Percentiles rank a stretch among this genome's conserved stretches.
Conservation (phyloP, 345 rosid species). For the Schrenkiella parvula region DNA sequence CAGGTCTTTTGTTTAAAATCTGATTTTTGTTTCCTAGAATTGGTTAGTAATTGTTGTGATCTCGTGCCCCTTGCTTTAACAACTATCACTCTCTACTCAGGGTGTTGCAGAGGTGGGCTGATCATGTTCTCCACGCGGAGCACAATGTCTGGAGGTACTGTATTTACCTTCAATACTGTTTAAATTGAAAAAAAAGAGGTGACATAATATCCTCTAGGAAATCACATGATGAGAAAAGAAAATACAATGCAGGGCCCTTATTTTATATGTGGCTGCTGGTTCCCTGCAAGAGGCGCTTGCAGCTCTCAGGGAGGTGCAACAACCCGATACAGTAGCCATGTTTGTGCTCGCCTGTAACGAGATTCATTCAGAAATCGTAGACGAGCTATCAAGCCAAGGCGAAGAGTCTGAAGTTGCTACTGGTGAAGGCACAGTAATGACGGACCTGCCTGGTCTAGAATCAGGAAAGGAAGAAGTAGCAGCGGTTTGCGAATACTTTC, state of each 20-base stretch:
- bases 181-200: neutral
- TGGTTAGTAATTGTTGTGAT: neutral
- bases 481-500: conserved; percentile 77
- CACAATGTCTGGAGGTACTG: conserved; percentile 92
- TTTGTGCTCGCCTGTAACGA: conserved; percentile 82
- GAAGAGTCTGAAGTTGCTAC: conserved; percentile 31
- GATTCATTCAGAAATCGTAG: conserved; percentile 51
- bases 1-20: conserved; percentile 25
- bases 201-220: conserved; percentile 2
- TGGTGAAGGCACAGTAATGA: conserved; percentile 23
- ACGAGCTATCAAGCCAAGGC: conserved; percentile 38
- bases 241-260: conserved; percentile 63
- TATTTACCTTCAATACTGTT: neutral
- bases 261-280: conserved; percentile 88
- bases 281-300: conserved; percentile 82
- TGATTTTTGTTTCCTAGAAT: neutral
- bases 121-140: conserved; percentile 66
- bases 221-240: neutral
- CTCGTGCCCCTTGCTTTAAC: neutral
- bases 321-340: conserved; percentile 94
- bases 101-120: conserved; percentile 94
- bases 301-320: conserved; percentile 80
- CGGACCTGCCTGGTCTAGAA: conserved; percentile 59
- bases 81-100: conserved; percentile 34
- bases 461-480: conserved; percentile 70